Base-by-base conservation (phyloP, 306 rosid genomes). In the Hippophae rhamnoides region DNA sequence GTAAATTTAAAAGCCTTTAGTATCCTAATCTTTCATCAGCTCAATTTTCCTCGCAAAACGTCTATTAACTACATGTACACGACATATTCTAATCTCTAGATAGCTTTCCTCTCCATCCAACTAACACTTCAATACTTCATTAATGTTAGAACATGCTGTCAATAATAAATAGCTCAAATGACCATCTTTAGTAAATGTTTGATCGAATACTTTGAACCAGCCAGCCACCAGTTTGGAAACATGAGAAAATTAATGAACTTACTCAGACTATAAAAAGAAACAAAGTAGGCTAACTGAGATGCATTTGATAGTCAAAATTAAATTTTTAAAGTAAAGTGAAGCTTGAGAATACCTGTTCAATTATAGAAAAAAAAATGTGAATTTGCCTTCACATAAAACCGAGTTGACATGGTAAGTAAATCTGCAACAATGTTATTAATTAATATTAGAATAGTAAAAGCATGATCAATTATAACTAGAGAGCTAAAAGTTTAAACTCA, bases 361-460 rank as follows among this genome's bases (percentile, higher is more conserved):
- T 88, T 73, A 92, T 85, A 63, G 96, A 78, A 80, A 62, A 92
- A 63, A 80, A 92, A 74, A n/a, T 92, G 95, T 58, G 96, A 88
- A 78, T 92, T 92, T 44, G 99, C 99, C 99, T 92, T 96, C 95
- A 85, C 10, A 50, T 58, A 73, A 40, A 58, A 63, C 56, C 67
- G 59, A 58, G 63, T 56, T 52, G 45, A 60, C 43, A 42, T 13
- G 60, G 47, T 64, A 51, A 62, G 61, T 27, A 54, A 26, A 54
- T 45, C 64, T 50, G 53, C 67, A 52, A 53, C 43, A 11, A 45
- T 13, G n/a, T n/a, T n/a, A n/a, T n/a, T n/a, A n/a, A n/a, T n/a
- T n/a, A n/a, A n/a, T n/a, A n/a, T n/a, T n/a, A n/a, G n/a, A n/a
- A n/a, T n/a, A n/a, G n/a, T n/a, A n/a, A n/a, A n/a, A n/a, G n/a